Conservation (phyloP, 169 alveolate genomes). For the Plasmodium vivax region DNA sequence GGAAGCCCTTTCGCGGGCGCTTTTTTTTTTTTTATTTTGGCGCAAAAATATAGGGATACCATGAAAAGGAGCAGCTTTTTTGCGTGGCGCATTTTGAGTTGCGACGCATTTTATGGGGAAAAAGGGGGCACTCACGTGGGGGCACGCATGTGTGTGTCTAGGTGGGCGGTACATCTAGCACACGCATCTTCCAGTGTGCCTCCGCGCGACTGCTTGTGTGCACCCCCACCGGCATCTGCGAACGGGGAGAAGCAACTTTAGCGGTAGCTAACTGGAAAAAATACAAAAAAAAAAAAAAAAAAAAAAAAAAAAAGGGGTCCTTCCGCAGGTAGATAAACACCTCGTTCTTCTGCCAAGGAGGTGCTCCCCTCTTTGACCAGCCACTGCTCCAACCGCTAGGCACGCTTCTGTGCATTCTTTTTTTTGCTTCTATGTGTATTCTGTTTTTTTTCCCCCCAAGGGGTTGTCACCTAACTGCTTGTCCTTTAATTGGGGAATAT, state of each 20-base stretch:
- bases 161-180: not conserved
- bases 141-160: not conserved
- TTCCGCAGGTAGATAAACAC: not conserved
- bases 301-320: not conserved
- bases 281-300: not conserved
- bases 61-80: constrained; percentile 35
- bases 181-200: not conserved
- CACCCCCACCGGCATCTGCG: not conserved
- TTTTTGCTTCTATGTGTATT: not conserved
- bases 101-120: constrained; percentile 13
- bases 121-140: not conserved
- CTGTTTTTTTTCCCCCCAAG: not conserved
- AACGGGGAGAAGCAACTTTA: not conserved
- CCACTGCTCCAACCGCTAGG: not conserved
- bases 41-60: constrained; percentile 8
- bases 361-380: not conserved
- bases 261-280: not conserved
- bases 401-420: not conserved
- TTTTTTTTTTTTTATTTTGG: constrained; percentile 18
- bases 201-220: not conserved
- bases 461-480: not conserved
- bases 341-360: not conserved
- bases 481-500: not conserved
- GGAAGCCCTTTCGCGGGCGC: not conserved
- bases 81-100: constrained; percentile 23